phyloP scores from a whole-genome alignment of 2,329 filamentous ascomycete genomes.

The Colletotrichum abscissum region DNA sequence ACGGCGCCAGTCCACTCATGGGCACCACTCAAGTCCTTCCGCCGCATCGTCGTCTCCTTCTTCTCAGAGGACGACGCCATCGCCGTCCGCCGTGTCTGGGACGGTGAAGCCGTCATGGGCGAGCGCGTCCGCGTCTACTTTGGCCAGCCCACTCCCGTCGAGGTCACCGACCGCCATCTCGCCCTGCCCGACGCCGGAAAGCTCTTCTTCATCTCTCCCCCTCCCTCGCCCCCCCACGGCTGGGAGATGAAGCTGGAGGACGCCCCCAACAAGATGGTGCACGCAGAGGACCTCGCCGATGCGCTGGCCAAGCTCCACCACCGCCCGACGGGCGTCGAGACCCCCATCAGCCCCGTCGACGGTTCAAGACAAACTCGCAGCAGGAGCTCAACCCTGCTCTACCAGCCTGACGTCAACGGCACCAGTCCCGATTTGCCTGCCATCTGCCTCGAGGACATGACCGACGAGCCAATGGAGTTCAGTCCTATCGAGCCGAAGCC shows the following conservation, averaged over 20 bases:
- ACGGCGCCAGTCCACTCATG: constrained; percentile 82
- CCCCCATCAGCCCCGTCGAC: constrained; percentile 56
- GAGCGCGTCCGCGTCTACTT: constrained; percentile 77
- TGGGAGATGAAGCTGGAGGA: constrained; percentile 77
- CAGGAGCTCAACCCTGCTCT: constrained; percentile 74
- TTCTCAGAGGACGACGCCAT: constrained; percentile 76
- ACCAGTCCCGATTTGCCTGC: constrained; percentile 68
- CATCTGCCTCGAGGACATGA: constrained; percentile 76
- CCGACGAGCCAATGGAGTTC: constrained; percentile 61
- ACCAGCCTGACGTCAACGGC: constrained; percentile 66
- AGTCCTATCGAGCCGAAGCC: constrained; percentile 58
- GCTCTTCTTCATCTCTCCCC: constrained; percentile 79
- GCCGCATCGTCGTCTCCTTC: constrained; percentile 85
- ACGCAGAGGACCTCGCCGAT: constrained; percentile 76
- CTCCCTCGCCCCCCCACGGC: constrained; percentile 74
- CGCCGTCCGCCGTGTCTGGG: constrained; percentile 76
- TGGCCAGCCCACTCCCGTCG: constrained; percentile 69
- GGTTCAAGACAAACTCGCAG: constrained; percentile 57
- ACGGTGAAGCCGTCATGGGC: constrained; percentile 79
- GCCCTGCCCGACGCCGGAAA: constrained; percentile 77
- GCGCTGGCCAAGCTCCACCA: constrained; percentile 73
- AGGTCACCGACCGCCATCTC: constrained; percentile 67
- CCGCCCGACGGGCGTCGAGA: constrained; percentile 44
- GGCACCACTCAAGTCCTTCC: constrained; percentile 84
- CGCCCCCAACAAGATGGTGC: constrained; percentile 76